phyloP scores from a whole-genome alignment of 805 yeast species.

The Saccharomycopsis microspora region DNA sequence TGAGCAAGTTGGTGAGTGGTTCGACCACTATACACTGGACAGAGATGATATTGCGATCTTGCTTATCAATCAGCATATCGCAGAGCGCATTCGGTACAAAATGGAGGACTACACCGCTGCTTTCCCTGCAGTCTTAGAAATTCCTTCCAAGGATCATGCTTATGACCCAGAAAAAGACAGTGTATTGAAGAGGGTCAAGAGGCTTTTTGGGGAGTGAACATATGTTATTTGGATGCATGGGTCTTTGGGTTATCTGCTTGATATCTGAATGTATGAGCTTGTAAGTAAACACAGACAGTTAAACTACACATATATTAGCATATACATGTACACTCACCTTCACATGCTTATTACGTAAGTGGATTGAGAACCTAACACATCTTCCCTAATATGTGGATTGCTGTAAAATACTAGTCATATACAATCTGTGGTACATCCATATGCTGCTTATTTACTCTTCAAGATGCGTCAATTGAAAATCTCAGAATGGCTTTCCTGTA shows the following conservation, averaged over 20 bases:
- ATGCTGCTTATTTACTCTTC: no score
- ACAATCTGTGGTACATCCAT: no score
- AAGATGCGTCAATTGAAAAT: no score
- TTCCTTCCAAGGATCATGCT: constrained; percentile 97
- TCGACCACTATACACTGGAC: constrained; percentile 57
- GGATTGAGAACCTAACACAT: not conserved
- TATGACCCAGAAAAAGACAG: constrained; percentile 98
- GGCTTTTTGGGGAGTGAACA: constrained; percentile 74
- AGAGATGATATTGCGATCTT: constrained; percentile 90
- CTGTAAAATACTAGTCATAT: no score
- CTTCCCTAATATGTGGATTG: no score
- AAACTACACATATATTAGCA: no score
- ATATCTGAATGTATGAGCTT: no score
- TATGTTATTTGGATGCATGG: not conserved
- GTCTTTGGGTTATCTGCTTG: no score
- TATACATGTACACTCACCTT: not conserved
- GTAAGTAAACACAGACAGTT: no score
- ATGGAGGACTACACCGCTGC: constrained; percentile 83
- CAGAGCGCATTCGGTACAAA: constrained; percentile 74
- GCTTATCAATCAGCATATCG: constrained; percentile 88
- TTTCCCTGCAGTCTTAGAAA: constrained; percentile 92
- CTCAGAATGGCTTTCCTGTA: no score
- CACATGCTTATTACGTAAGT: not conserved
- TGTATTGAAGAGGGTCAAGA: constrained; percentile 85
- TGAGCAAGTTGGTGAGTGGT: constrained; percentile 65